Evolutionary conservation across 495 filamentous ascomycete genomes (phyloP).

Genomic region (Opeltia flavorubescens): DNA sequence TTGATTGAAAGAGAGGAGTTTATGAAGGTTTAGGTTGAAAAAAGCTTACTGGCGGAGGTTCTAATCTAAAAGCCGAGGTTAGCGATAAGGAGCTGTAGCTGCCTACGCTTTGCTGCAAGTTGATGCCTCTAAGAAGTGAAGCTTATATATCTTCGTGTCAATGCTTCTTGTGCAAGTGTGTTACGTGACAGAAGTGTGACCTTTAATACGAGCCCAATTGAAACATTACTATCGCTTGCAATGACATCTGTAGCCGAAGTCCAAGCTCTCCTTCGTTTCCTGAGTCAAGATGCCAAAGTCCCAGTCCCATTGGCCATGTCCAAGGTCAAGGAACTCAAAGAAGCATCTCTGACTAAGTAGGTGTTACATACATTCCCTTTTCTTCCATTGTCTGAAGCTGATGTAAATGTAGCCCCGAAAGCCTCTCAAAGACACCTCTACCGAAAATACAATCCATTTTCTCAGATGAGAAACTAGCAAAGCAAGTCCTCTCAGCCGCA

Average conservation of each 20-base stretch:
- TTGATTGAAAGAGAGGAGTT: too few relatives aligned
- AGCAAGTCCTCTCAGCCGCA: constrained; percentile 43
- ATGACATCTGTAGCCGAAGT: constrained; percentile 35
- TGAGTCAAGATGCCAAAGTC: constrained; percentile 58
- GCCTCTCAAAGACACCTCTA: constrained; percentile 46
- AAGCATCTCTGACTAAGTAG: constrained; percentile 47
- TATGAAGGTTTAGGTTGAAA: too few relatives aligned
- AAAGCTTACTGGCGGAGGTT: not conserved
- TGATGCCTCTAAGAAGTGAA: too few relatives aligned
- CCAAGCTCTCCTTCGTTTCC: constrained; percentile 60
- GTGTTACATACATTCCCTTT: not conserved
- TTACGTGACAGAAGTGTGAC: too few relatives aligned
- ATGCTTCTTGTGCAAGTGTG: too few relatives aligned
- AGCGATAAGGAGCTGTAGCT: not conserved
- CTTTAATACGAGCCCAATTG: too few relatives aligned
- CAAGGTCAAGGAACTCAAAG: constrained; percentile 53
- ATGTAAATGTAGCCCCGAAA: constrained; percentile 24
- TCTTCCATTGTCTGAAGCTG: not conserved
- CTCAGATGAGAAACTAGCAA: constrained; percentile 55
- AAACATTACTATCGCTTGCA: not conserved
- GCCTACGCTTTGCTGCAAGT: too few relatives aligned
- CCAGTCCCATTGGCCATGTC: constrained; percentile 56
- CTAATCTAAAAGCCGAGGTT: not conserved
- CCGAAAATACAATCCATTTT: constrained; percentile 43
- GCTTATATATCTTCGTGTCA: not conserved